Conservation (phyloP, 2,329 filamentous ascomycete species). For the Orbilia quercus region DNA sequence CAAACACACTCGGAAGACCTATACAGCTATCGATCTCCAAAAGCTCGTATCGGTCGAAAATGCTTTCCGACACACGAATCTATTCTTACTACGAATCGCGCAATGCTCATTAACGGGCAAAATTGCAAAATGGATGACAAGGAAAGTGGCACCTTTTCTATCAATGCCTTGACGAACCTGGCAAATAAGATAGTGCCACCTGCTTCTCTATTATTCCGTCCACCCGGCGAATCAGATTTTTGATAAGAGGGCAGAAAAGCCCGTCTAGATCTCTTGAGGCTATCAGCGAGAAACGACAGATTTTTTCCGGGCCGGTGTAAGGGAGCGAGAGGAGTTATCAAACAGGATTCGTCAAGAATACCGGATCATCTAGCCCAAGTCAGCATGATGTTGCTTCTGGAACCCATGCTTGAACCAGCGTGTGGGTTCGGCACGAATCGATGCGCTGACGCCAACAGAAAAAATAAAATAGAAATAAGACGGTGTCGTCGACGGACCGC, state of each 20-base stretch:
- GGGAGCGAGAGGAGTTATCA: constrained; percentile 1
- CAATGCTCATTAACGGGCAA: constrained; percentile 4
- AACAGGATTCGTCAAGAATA: constrained; percentile 24
- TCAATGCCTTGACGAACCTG: constrained; percentile 17
- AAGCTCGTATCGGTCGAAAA: constrained; percentile 10
- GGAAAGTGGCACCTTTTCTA: constrained; percentile 39
- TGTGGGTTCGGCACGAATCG: constrained; percentile 56
- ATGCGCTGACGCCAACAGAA: constrained; percentile 50
- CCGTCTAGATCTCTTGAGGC: constrained; percentile 19
- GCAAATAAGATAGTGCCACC: constrained; percentile 56
- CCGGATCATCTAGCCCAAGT: constrained; percentile 37
- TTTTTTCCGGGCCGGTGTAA: constrained; percentile 39
- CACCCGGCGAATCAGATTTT: constrained; percentile 51
- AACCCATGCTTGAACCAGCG: constrained; percentile 45
- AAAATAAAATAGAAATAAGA: no score
- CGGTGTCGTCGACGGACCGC: constrained; percentile 52
- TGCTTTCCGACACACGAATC: constrained; percentile 13
- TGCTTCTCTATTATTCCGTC: constrained; percentile 55
- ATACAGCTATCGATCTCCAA: constrained; percentile 19
- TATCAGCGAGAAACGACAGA: constrained; percentile 22
- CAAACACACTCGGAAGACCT: constrained; percentile 9
- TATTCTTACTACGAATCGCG: constrained; percentile 28
- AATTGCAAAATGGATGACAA: constrained; percentile 23
- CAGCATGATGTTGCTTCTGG: constrained; percentile 47
- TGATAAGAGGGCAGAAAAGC: constrained; percentile 16